Conservation (phyloP, 345 rosid species). For the Diplotaxis tenuifolia region DNA sequence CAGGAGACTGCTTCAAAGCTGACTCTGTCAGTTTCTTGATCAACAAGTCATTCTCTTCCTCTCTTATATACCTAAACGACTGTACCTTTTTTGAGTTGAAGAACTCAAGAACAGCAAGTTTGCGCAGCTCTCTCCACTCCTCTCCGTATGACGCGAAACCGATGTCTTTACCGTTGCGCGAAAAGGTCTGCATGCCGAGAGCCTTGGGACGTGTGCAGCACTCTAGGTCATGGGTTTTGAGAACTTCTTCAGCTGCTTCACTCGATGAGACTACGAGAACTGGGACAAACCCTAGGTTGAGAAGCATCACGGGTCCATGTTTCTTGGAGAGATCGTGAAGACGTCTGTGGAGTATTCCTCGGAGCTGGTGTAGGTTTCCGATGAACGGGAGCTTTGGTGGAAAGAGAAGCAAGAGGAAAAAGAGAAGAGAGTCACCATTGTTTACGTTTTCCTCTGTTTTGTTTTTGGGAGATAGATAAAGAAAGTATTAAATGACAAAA, state of each 20-base stretch:
- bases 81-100: constrained; percentile 16
- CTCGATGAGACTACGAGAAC: constrained; percentile 26
- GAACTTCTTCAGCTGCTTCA: no score
- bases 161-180: constrained; percentile 19
- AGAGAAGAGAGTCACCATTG: background rate
- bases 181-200: constrained; percentile 8
- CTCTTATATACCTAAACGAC: constrained; percentile 28
- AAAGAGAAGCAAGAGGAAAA: constrained; percentile 14
- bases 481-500: background rate
- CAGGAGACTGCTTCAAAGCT: constrained; percentile 22
- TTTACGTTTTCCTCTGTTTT: background rate
- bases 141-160: constrained; percentile 25
- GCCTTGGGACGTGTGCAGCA: constrained; percentile 37
- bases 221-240: no score
- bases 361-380: no score
- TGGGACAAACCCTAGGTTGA: constrained; percentile 29
- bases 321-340: constrained; percentile 32
- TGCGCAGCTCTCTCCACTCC: constrained; percentile 31
- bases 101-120: constrained; percentile 16
- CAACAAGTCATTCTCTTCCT: no score
- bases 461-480: background rate
- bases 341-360: constrained; percentile 24
- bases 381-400: constrained; percentile 25
- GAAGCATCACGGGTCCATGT: no score
- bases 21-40: constrained; percentile 12